Evolutionary conservation across 2,329 filamentous ascomycete species (phyloP).

Genomic region (Dothideomycetes sp.): DNA sequence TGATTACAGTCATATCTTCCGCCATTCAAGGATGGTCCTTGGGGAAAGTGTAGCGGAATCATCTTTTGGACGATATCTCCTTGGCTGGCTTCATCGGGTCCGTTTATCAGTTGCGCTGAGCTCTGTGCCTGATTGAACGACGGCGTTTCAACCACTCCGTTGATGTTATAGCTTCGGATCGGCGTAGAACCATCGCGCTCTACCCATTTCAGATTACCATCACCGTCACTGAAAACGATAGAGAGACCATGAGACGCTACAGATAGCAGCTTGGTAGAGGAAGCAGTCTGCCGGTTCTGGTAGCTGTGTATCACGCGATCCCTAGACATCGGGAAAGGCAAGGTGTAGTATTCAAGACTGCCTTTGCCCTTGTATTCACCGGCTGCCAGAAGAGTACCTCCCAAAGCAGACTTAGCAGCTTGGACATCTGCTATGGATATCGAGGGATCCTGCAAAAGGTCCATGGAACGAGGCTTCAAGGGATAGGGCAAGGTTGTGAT

Average conservation of each 20-base stretch:
- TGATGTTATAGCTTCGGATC: conserved; percentile 48
- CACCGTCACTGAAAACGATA: conserved; percentile 72
- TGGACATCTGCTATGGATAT: conserved; percentile 40
- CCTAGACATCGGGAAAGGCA: conserved; percentile 22
- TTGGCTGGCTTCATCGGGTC: conserved; percentile 17
- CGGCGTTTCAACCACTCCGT: conserved; percentile 20
- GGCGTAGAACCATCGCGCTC: conserved; percentile 63
- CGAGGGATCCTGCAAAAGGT: conserved; percentile 42
- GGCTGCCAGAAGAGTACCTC: conserved; percentile 65
- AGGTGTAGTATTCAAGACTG: conserved; percentile 74
- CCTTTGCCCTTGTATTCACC: conserved; percentile 90
- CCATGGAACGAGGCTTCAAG: conserved; percentile 51
- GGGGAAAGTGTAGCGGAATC: conserved; percentile 37
- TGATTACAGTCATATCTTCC: conserved; percentile 20
- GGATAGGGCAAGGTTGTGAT: conserved; percentile 59
- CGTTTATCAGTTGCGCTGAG: conserved; percentile 8
- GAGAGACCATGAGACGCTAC: conserved; percentile 72
- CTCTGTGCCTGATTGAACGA: conserved; percentile 8
- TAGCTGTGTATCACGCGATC: conserved; percentile 24
- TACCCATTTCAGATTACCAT: conserved; percentile 80
- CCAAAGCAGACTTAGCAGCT: conserved; percentile 40
- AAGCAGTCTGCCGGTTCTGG: conserved; percentile 76
- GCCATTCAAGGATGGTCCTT: neutral
- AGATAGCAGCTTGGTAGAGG: conserved; percentile 68
- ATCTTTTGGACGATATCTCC: conserved; percentile 76